Evolutionary conservation across 2,329 filamentous ascomycete genomes (phyloP).

Genomic region (Teratosphaeria gauchensis): DNA sequence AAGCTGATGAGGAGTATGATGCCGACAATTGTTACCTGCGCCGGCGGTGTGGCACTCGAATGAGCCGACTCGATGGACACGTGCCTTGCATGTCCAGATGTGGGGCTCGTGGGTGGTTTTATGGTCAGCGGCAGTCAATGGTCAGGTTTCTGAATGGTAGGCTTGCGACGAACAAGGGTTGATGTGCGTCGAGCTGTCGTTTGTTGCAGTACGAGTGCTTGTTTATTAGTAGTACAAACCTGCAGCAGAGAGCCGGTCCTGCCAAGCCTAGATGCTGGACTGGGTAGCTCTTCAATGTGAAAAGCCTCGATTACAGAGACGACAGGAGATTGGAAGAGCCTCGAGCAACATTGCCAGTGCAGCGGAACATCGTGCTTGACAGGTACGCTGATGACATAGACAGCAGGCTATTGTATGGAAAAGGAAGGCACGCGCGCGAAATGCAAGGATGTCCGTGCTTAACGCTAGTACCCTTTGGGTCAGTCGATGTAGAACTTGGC

Average conservation of each 20-base stretch:
- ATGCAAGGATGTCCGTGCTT: background rate
- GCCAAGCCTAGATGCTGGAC: background rate
- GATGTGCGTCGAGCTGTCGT: background rate
- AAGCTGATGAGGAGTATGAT: background rate
- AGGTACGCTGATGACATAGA: too few relatives aligned
- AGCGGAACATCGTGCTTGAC: too few relatives aligned
- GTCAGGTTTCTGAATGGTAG: background rate
- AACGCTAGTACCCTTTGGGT: background rate
- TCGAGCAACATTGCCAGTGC: too few relatives aligned
- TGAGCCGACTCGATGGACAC: background rate
- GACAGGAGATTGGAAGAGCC: too few relatives aligned
- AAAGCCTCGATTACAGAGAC: too few relatives aligned
- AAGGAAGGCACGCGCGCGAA: background rate
- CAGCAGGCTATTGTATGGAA: background rate
- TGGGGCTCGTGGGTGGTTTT: background rate
- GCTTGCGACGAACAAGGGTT: background rate
- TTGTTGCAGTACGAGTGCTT: background rate
- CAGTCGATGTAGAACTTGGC: background rate
- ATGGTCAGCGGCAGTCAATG: background rate
- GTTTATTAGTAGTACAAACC: background rate
- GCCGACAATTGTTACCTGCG: background rate
- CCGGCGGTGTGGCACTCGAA: background rate
- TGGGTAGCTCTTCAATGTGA: too few relatives aligned
- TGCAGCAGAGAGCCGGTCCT: background rate
- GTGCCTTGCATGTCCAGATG: background rate